Conservation (phyloP, 768 basidiomycete species). For the Rhizopogon vesiculosus region DNA sequence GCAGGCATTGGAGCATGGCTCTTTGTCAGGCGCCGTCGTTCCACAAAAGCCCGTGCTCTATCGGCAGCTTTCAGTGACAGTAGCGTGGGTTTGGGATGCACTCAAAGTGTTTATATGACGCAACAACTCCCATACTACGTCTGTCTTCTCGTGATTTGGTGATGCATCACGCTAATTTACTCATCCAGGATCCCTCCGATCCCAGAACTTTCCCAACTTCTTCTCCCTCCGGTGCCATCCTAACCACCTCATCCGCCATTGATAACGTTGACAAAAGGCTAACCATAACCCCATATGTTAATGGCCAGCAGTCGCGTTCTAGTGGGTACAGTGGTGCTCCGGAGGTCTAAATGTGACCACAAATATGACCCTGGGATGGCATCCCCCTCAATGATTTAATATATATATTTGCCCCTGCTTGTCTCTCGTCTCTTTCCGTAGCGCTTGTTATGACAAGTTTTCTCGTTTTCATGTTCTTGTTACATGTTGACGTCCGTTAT, state of each 20-base stretch:
- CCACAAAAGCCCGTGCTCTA: conserved; percentile 10
- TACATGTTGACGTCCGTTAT: not conserved
- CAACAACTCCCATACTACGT: conserved; percentile 25
- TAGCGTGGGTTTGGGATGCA: not conserved
- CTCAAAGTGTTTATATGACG: conserved; percentile 11
- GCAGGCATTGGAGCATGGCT: conserved; percentile 37
- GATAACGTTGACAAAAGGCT: conserved; percentile 1
- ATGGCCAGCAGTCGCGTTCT: not conserved
- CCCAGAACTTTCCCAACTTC: conserved; percentile 32
- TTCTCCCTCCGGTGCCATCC: conserved; percentile 11
- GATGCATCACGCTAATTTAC: not conserved
- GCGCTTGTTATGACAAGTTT: not conserved
- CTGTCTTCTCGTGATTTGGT: conserved; percentile 3
- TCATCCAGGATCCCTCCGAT: conserved; percentile 8
- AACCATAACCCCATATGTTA: conserved; percentile 4
- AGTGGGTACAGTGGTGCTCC: conserved; percentile 19
- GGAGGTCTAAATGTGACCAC: conserved; percentile 12
- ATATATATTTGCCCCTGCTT: not conserved
- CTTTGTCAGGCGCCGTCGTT: conserved; percentile 22
- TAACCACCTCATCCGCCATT: not conserved
- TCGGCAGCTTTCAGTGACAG: conserved; percentile 7
- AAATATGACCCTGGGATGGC: not conserved
- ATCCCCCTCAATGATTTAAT: not conserved
- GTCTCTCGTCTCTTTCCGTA: not conserved
- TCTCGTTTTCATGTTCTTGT: not conserved